Evolutionary conservation across 2,329 filamentous ascomycete genomes (phyloP).

Genomic region (Cladophialophora bantiana): DNA sequence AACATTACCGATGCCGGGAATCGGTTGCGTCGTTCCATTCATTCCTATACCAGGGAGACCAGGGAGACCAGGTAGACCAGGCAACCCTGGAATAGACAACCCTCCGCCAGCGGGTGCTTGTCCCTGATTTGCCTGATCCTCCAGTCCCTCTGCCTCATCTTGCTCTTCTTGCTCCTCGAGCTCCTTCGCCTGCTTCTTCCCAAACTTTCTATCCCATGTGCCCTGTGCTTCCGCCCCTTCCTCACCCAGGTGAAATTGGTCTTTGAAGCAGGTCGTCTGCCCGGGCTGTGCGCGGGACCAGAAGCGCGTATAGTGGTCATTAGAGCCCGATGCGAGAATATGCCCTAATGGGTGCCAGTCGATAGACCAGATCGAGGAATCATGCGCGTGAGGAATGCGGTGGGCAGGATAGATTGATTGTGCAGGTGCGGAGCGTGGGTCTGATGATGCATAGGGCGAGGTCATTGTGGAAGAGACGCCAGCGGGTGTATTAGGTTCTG

Average conservation of each 20-base stretch:
- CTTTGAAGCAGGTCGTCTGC: conserved; percentile 76
- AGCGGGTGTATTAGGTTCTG: conserved; percentile 85
- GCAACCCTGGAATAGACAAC: conserved; percentile 36
- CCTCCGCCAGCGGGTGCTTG: conserved; percentile 37
- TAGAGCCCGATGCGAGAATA: conserved; percentile 92
- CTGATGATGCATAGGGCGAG: conserved; percentile 83
- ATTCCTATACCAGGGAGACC: conserved; percentile 16
- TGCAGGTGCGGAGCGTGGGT: conserved; percentile 78
- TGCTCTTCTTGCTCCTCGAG: conserved; percentile 93
- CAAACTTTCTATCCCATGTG: conserved; percentile 85
- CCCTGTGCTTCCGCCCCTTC: conserved; percentile 90
- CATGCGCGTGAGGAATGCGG: conserved; percentile 84
- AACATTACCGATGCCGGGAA: conserved; percentile 36
- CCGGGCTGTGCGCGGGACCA: conserved; percentile 92
- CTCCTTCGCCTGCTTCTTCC: conserved; percentile 79
- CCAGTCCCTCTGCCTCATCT: conserved; percentile 89
- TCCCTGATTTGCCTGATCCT: conserved; percentile 73
- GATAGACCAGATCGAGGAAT: conserved; percentile 95
- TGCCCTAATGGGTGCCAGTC: conserved; percentile 98
- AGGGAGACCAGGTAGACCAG: too few species aligned
- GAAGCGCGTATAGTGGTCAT: conserved; percentile 95
- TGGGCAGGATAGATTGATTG: conserved; percentile 95
- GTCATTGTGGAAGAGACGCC: conserved; percentile 68
- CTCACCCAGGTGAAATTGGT: conserved; percentile 95
- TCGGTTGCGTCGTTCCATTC: conserved; percentile 21